phyloP scores from a whole-genome alignment of 352 stramenopile species.

The Globisporangium rhizosaccharum region DNA sequence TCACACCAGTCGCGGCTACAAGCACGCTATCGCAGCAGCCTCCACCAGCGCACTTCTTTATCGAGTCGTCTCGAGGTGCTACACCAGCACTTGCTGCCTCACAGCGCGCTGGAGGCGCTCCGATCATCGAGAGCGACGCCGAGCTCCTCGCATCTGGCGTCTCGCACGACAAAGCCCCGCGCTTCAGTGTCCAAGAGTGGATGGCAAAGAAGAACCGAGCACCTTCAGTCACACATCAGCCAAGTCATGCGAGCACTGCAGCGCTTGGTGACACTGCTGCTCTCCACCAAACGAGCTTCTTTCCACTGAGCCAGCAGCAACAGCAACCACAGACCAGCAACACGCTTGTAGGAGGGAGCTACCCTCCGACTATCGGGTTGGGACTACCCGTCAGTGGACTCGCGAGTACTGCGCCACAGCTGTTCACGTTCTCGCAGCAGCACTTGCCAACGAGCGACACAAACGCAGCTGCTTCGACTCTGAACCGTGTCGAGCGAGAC shows the following conservation, averaged over 20 bases:
- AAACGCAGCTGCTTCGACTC: not conserved
- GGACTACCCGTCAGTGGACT: not conserved
- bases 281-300: not conserved
- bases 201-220: constrained; percentile 55
- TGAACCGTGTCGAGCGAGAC: not conserved
- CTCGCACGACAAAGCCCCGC: constrained; percentile 59
- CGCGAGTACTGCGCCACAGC: not conserved
- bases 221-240: constrained; percentile 20
- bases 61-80: not conserved
- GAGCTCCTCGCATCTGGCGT: constrained; percentile 52
- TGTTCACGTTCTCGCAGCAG: constrained; percentile 4
- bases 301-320: not conserved
- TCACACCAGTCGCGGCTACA: not conserved
- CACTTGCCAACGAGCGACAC: not conserved
- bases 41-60: not conserved
- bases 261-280: constrained; percentile 6
- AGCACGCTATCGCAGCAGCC: not conserved
- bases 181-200: constrained; percentile 71
- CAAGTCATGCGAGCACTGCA: constrained; percentile 8
- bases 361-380: too few relatives aligned
- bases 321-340: not conserved
- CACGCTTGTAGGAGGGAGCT: not conserved
- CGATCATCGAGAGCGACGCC: constrained; percentile 36
- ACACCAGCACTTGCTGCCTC: not conserved
- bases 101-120: not conserved